phyloP scores from a whole-genome alignment of 176 grass and related monocot genomes.

The Chrysopogon serrulatus region DNA sequence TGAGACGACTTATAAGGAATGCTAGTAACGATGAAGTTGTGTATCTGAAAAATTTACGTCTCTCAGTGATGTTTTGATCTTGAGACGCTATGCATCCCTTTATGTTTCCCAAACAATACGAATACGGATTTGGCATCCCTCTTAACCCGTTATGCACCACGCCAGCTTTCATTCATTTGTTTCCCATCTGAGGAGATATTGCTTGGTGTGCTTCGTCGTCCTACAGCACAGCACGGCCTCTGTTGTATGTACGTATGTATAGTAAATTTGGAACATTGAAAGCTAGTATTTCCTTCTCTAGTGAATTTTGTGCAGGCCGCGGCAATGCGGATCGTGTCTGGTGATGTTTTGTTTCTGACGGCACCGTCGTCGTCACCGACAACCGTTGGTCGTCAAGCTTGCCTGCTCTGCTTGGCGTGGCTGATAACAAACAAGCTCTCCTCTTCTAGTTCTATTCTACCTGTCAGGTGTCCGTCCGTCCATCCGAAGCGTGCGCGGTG shows the following conservation, averaged over 20 bases:
- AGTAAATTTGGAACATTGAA: neutral
- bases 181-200: neutral
- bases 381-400: neutral
- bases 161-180: neutral
- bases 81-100: no score
- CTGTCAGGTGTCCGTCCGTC: neutral
- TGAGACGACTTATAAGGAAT: no score
- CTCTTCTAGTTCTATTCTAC: no score
- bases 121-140: no score
- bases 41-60: no score
- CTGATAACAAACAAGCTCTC: neutral
- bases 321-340: conserved; percentile 6
- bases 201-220: neutral
- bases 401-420: no score
- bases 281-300: neutral
- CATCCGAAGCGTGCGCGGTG: neutral
- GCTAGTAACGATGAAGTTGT: no score
- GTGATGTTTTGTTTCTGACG: neutral
- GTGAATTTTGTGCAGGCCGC: neutral
- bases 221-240: no score
- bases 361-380: neutral
- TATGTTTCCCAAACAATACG: no score
- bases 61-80: no score
- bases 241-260: no score
- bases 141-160: neutral